Percentiles rank a stretch among this genome's conserved stretches.
These are phyloP conservation scores for Mimosa bimucronata DNA, from an alignment of 306 rosid genomes.

Conservation along the genomic window DNA sequence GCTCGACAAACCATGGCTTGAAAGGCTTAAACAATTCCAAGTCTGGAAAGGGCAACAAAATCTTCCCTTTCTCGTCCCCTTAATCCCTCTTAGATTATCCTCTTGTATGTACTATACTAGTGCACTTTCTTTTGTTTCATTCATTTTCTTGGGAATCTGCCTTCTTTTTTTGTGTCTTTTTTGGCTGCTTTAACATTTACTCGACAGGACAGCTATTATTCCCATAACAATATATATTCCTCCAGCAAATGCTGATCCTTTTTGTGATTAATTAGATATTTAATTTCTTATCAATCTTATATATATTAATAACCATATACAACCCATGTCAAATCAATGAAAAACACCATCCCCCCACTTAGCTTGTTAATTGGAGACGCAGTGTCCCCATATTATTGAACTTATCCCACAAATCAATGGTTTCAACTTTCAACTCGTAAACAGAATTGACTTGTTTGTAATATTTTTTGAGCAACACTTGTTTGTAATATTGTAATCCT, in stretches of 20 bases:
- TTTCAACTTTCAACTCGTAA: background rate
- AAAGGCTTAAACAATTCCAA: slow-evolving; percentile 49
- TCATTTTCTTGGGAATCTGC: slow-evolving; percentile 48
- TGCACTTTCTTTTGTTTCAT: slow-evolving; percentile 57
- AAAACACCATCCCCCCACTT: slow-evolving; percentile 37
- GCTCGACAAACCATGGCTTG: slow-evolving; percentile 65
- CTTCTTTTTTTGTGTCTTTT: slow-evolving; percentile 17
- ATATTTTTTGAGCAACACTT: no score
- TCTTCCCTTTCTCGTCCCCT: slow-evolving; percentile 26
- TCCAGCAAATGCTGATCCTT: slow-evolving; percentile 29
- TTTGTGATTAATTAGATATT: background rate
- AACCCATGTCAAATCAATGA: slow-evolving; percentile 30
- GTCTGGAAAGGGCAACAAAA: slow-evolving; percentile 32
- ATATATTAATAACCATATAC: background rate
- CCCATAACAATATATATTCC: slow-evolving; percentile 33
- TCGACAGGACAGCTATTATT: slow-evolving; percentile 32
- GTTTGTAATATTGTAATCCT: background rate
- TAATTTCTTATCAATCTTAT: slow-evolving; percentile 40
- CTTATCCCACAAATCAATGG: slow-evolving; percentile 14
- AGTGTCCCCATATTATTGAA: slow-evolving; percentile 37
- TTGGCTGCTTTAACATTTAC: slow-evolving; percentile 37
- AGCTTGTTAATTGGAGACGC: slow-evolving; percentile 33
- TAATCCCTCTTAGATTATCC: slow-evolving; percentile 32
- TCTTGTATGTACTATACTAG: slow-evolving; percentile 35
- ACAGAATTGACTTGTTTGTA: background rate